Base-by-base conservation (phyloP, 495 filamentous ascomycete species). In the Chaetomium fimeti region DNA sequence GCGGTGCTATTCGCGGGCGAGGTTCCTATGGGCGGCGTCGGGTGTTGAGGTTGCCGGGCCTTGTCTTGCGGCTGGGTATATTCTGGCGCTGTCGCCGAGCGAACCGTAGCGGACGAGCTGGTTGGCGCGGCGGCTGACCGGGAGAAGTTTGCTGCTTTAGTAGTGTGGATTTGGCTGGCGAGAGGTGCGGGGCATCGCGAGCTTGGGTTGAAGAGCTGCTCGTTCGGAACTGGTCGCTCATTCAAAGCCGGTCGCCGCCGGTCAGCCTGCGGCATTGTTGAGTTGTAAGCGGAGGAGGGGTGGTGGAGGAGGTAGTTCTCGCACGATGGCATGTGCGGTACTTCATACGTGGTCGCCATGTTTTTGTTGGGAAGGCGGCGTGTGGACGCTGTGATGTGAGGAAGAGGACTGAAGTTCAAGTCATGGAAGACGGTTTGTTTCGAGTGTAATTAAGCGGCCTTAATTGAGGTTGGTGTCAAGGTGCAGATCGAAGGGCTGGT, bases 331-430 rank as follows among this genome's bases (percentile, higher is more conserved):
- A 76, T 72, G 61, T 75, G 74, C 45, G 74, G 69, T 63, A 79
- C 68, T 42, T 83, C 78, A 62, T 80, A 82, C 27, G 80, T 72
- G 60, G 81, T 77, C 60, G 73, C 82, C 72, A 82, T 82, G 28
- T 63, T 65, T 57, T 76, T 76, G 68, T 84, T 81, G 60, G 72
- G 29, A 66, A 9, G 82, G 82, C 27, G 82, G 83, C 61, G 82
- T 83, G 32, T 36, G 32, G 32, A 36, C 32, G 32, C 32, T 36
- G 32, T 36, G 12, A 11, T 36, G 7, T 36, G 32, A 36, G 32
- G 32, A 36, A 36, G 32, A 36, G 8, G 32, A 1, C 32, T 18
- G 45, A 43, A 63, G 58, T 43, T 53, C 24, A 67, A 68, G 71
- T 58, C 72, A 73, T 71, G 67, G 64, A 62, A 51, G 60, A 62